A percentile compares a stretch with the other conserved stretches of the same genome.
phyloP scores from a whole-genome alignment of 805 yeast genomes.

The Lipomyces sp. region DNA sequence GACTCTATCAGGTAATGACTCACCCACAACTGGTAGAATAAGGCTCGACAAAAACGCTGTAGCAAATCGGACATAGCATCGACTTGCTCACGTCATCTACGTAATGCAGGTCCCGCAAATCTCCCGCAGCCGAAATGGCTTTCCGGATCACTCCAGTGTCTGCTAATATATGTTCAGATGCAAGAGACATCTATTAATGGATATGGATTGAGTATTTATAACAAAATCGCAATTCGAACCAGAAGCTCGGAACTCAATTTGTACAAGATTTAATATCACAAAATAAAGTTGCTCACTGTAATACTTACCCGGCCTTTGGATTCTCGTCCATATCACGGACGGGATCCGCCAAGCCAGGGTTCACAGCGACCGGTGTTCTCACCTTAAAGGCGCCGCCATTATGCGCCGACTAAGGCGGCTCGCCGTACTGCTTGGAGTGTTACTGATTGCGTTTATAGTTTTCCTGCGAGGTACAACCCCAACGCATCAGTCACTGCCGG shows the following conservation, averaged over 20 bases:
- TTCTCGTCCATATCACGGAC: no score
- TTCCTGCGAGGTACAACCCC: slow-evolving; percentile 11
- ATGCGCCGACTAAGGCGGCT: slow-evolving; percentile 30
- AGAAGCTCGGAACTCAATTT: neutral
- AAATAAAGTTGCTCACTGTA: no score
- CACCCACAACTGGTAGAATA: neutral
- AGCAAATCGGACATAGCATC: neutral
- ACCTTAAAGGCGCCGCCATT: neutral
- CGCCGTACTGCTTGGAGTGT: slow-evolving; percentile 5
- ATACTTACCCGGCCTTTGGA: no score
- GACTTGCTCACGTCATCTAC: neutral
- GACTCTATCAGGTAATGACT: neutral
- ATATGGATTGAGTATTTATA: no score
- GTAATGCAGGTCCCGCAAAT: neutral
- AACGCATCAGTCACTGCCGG: neutral
- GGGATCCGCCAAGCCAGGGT: no score
- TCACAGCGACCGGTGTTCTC: neutral
- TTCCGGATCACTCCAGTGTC: neutral
- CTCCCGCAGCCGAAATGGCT: neutral
- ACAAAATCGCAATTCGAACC: neutral
- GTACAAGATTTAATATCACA: no score
- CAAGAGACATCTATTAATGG: no score
- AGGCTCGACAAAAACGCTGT: neutral
- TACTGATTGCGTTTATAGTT: slow-evolving; percentile 8
- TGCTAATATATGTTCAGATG: no score